Conservation (phyloP, 306 rosid genomes). For the Argentina anserina region DNA sequence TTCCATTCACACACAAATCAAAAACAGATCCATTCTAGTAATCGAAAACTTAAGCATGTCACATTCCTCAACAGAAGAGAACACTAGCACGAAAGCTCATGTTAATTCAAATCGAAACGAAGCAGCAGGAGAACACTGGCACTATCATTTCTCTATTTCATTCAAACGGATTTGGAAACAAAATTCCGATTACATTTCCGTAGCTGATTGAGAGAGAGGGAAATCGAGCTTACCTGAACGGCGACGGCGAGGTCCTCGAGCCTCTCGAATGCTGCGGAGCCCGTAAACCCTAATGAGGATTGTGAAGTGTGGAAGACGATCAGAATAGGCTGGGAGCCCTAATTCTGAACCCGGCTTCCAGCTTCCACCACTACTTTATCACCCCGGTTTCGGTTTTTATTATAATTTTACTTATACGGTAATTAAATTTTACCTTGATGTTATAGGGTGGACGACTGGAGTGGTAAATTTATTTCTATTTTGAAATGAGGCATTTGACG, state of each 20-base stretch:
- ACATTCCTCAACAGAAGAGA: neutral
- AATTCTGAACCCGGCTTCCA: neutral
- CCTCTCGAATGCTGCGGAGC: neutral
- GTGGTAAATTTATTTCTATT: too few relatives aligned
- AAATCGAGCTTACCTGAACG: constrained; percentile 12
- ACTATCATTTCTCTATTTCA: neutral
- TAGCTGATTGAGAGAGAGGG: neutral
- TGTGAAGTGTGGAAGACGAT: neutral
- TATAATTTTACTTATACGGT: too few relatives aligned
- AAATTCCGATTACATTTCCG: neutral
- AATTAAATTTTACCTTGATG: too few relatives aligned
- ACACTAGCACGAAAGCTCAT: neutral
- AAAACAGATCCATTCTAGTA: neutral
- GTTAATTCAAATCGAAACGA: neutral
- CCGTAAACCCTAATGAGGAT: constrained; percentile 5
- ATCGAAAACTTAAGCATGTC: neutral
- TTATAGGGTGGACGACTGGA: too few relatives aligned
- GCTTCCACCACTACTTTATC: neutral
- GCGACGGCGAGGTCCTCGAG: neutral
- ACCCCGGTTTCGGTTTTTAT: neutral
- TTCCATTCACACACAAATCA: neutral
- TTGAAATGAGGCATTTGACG: too few relatives aligned
- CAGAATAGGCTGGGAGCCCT: constrained; percentile 9
- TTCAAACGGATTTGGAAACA: neutral
- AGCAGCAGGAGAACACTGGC: neutral